Conservation (phyloP, 176 grass and related monocot genomes). For the Poa annua region DNA sequence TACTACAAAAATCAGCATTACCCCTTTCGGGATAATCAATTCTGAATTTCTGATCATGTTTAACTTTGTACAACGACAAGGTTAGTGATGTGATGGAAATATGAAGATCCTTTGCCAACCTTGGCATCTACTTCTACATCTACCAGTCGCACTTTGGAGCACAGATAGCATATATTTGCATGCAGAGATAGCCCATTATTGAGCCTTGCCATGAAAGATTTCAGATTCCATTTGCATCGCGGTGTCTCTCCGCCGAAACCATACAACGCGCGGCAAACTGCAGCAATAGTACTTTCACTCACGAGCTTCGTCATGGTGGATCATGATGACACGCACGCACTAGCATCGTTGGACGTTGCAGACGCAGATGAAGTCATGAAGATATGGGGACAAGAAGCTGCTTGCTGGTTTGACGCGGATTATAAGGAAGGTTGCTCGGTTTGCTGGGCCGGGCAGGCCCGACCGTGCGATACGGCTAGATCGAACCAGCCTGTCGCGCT, state of each 20-base stretch:
- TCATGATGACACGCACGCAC: constrained; percentile 1
- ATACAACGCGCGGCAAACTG: not conserved
- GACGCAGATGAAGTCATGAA: not conserved
- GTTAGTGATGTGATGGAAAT: too few species aligned
- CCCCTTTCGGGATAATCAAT: too few species aligned
- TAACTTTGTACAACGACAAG: too few species aligned
- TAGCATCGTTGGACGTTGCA: not conserved
- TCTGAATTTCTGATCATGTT: too few species aligned
- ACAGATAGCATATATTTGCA: not conserved
- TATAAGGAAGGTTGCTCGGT: not conserved
- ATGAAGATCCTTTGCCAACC: too few species aligned
- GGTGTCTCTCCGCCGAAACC: not conserved
- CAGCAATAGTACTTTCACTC: not conserved
- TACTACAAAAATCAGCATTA: too few species aligned
- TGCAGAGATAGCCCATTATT: not conserved
- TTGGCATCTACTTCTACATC: too few species aligned
- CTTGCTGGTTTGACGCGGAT: not conserved
- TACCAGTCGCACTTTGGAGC: not conserved
- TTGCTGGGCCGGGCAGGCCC: not conserved
- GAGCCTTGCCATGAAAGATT: not conserved
- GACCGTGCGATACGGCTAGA: not conserved
- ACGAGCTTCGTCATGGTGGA: not conserved
- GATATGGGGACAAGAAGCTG: not conserved
- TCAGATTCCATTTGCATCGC: not conserved
- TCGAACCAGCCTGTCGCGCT: not conserved